Evolutionary conservation across 2,329 filamentous ascomycete genomes (phyloP), one percentile per base, ranked within the genome.

Genomic region (Colletotrichum lini): DNA sequence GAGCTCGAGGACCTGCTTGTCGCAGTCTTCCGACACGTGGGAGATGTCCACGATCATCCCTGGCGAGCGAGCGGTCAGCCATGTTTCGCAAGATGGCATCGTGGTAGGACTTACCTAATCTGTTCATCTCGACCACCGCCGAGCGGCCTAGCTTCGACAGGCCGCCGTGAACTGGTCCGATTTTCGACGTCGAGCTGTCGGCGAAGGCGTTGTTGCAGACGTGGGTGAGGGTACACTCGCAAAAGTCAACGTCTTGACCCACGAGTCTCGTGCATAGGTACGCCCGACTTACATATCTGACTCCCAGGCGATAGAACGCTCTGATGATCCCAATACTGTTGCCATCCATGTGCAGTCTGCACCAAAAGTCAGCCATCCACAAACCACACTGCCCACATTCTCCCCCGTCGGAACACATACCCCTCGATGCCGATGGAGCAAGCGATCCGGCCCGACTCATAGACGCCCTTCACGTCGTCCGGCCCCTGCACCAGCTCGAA

Each of bases 361-460:
- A 18, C 18, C 16, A 0, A 3, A 12, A 15, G 10, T 70, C 1
- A 67, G 35, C 30, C 8, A 35, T 57, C 4, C 7, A n/a, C 18
- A 30, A n/a, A 21, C 23, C 18, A n/a, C 21, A 38, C 42, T 3
- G 2, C 52, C 23, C 0, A 7, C 0, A 7, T 12, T 18, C 18
- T 7, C 7, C 1, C 2, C 35, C 26, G 30, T 35, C 30, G 30
- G 23, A 38, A n/a, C 4, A 52, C 63, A 4, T 23, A 71, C 38
- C 76, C 81, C 66, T 82, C 81, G 38, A 81, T 77, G 15, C 80
- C 80, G 50, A 82, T 81, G 1, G 77, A 79, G 56, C 79, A 80
- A 5, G 80, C 79, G 16, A 82, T 79, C 53, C 74, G 78, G 3
- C 79, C 78, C 0, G 72, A 67, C n/a, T 72, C 69, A 13, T 79